phyloP scores from a whole-genome alignment of 306 rosid species.

The Crotalaria pallida region DNA sequence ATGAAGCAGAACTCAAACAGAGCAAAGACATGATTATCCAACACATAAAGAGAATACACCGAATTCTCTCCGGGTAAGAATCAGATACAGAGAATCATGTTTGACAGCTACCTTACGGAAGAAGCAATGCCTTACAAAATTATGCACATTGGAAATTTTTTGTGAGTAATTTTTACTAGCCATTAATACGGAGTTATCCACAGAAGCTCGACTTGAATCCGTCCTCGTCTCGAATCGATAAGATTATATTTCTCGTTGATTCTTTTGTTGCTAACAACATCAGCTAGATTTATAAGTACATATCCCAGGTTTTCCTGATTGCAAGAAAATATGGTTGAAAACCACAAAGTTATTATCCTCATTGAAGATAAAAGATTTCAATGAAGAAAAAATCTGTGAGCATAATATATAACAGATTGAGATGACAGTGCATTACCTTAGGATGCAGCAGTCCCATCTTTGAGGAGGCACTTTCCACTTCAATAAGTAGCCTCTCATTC shows the following conservation, averaged over 20 bases:
- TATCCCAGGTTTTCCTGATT: conserved; percentile 75
- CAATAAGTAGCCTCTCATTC: conserved; percentile 57
- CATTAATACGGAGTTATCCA: conserved; percentile 65
- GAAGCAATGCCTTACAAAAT: conserved; percentile 14
- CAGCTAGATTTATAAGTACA: conserved; percentile 66
- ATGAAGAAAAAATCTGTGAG: neutral
- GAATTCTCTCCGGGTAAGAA: too few species aligned
- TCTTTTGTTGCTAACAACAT: conserved; percentile 74
- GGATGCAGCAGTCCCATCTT: conserved; percentile 85
- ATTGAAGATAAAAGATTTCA: neutral
- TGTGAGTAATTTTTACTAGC: neutral
- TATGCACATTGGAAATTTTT: neutral
- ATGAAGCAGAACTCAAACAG: too few species aligned
- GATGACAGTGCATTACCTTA: conserved; percentile 46
- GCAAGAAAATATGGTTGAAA: neutral
- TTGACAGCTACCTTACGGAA: neutral
- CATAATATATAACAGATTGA: neutral
- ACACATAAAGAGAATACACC: too few species aligned
- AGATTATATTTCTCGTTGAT: conserved; percentile 77
- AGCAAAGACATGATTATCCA: too few species aligned
- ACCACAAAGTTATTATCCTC: neutral
- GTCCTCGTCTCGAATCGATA: conserved; percentile 75
- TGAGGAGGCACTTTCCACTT: conserved; percentile 70
- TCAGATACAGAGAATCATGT: too few species aligned
- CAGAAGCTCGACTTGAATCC: conserved; percentile 73